Percentiles rank a stretch among this genome's conserved stretches.
Evolutionary conservation across 1,284 basidiomycete species (phyloP).

Genomic region (Porodaedalea pini): DNA sequence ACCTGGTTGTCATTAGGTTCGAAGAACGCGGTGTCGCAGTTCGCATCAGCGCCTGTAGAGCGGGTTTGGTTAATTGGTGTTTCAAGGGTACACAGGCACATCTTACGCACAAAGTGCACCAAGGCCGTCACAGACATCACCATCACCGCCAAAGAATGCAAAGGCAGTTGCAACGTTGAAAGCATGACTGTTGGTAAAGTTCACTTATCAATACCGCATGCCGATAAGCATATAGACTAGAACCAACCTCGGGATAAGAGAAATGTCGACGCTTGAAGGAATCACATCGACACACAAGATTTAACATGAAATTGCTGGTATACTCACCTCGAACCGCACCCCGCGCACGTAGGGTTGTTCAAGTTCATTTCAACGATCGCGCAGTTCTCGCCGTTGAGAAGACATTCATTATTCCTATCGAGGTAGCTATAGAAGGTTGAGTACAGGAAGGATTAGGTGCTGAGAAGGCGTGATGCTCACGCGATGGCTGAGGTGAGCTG

Average conservation of each 20-base stretch:
- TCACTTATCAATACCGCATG: neutral
- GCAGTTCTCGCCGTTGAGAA: slow-evolving; percentile 42
- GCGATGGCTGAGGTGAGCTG: slow-evolving; percentile 32
- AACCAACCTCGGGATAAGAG: slow-evolving; percentile 42
- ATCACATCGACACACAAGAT: neutral
- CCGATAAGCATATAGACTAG: neutral
- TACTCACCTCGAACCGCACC: slow-evolving; percentile 35
- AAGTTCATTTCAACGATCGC: slow-evolving; percentile 42
- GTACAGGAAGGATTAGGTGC: neutral
- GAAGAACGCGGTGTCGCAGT: slow-evolving; percentile 40
- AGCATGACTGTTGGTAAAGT: slow-evolving; percentile 28
- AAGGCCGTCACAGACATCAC: slow-evolving; percentile 30
- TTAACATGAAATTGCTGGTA: neutral
- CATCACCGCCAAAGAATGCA: slow-evolving; percentile 17
- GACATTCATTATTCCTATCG: slow-evolving; percentile 31
- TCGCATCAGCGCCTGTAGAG: slow-evolving; percentile 26
- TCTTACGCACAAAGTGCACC: slow-evolving; percentile 32
- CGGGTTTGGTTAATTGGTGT: neutral
- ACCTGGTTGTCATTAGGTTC: slow-evolving; percentile 37
- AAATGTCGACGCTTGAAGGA: slow-evolving; percentile 36
- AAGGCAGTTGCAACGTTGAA: slow-evolving; percentile 33
- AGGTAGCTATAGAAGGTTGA: slow-evolving; percentile 21
- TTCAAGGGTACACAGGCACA: neutral
- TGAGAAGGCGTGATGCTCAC: slow-evolving; percentile 24
- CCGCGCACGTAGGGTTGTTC: slow-evolving; percentile 36